Percentiles rank a stretch among this genome's conserved stretches.
Evolutionary conservation across 768 basidiomycete genomes (phyloP).

Genomic region (Psilocybe sp.): DNA sequence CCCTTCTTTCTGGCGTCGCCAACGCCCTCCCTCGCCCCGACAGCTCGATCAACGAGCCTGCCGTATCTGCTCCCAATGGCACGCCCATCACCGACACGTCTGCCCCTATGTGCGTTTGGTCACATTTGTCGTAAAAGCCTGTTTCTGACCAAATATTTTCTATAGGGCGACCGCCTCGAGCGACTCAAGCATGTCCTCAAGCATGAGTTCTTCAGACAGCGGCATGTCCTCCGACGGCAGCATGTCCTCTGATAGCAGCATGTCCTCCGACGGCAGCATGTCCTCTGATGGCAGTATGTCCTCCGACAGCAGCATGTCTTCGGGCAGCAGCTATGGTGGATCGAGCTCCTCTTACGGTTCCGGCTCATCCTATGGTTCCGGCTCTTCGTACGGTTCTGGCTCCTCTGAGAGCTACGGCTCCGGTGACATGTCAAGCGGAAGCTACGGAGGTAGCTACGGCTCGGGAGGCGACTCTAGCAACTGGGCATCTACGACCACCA

Average conservation of each 20-base stretch:
- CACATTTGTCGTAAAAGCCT: neutral
- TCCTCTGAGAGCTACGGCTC: neutral
- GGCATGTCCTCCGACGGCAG: neutral
- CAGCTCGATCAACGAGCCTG: conserved; percentile 33
- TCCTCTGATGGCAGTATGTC: neutral
- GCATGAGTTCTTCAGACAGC: neutral
- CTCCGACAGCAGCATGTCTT: neutral
- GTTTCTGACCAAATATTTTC: neutral
- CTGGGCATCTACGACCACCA: conserved; percentile 13
- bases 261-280: conserved; percentile 3
- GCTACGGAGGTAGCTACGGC: conserved; percentile 1
- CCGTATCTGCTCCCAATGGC: conserved; percentile 48
- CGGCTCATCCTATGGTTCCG: conserved; percentile 2
- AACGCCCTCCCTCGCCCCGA: conserved; percentile 47
- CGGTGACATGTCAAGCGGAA: neutral
- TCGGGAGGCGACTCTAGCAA: conserved; percentile 9
- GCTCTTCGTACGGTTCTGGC: conserved; percentile 5
- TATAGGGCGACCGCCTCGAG: neutral
- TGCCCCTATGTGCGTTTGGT: conserved; percentile 32
- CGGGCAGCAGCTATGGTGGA: conserved; percentile 13
- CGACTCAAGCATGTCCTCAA: neutral
- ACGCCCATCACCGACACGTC: conserved; percentile 39
- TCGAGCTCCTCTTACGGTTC: conserved; percentile 1
- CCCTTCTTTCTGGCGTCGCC: conserved; percentile 49
- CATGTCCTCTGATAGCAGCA: conserved; percentile 4